A percentile compares a stretch with the other conserved stretches of the same genome.
Evolutionary conservation across 2,329 filamentous ascomycete species (phyloP).

Genomic region (Beauveria caledonica): DNA sequence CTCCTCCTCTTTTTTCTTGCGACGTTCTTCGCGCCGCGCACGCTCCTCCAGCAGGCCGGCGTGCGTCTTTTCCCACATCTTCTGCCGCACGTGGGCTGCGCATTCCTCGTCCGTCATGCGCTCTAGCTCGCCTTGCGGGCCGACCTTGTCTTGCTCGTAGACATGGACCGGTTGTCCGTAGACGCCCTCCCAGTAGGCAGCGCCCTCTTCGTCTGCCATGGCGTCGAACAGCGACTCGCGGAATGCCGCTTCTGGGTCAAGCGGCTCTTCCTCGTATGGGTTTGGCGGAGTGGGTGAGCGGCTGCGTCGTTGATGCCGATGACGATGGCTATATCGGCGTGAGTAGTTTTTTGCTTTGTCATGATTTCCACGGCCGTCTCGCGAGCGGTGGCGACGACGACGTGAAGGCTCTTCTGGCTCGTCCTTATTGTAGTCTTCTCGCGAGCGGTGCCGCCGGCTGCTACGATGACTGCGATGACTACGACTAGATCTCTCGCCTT

Average conservation of each 20-base stretch:
- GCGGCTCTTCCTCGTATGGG: constrained; percentile 35
- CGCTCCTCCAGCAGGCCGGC: constrained; percentile 74
- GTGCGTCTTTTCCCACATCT: constrained; percentile 95
- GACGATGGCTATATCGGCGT: constrained; percentile 22
- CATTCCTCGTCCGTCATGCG: constrained; percentile 92
- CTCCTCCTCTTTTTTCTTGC: constrained; percentile 41
- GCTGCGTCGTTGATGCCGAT: constrained; percentile 20
- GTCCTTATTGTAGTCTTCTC: constrained; percentile 16
- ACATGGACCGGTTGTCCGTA: constrained; percentile 91
- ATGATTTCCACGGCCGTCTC: constrained; percentile 10
- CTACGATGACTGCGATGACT: constrained; percentile 15
- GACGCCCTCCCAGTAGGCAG: constrained; percentile 90
- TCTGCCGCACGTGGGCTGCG: constrained; percentile 69
- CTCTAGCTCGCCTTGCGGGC: constrained; percentile 54
- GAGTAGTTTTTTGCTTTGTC: not conserved
- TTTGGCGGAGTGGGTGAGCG: constrained; percentile 40
- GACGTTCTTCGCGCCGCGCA: constrained; percentile 49
- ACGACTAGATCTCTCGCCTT: constrained; percentile 20
- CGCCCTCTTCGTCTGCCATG: constrained; percentile 92
- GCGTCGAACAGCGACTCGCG: constrained; percentile 93
- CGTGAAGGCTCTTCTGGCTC: not conserved
- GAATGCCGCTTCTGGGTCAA: constrained; percentile 70
- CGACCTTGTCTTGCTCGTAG: constrained; percentile 48
- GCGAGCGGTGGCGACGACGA: constrained; percentile 15
- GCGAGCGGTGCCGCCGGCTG: constrained; percentile 10